Percentiles rank a stretch among this genome's conserved stretches.
Conservation (phyloP, 2,329 filamentous ascomycete species). For the Zymoseptoria crescenta region DNA sequence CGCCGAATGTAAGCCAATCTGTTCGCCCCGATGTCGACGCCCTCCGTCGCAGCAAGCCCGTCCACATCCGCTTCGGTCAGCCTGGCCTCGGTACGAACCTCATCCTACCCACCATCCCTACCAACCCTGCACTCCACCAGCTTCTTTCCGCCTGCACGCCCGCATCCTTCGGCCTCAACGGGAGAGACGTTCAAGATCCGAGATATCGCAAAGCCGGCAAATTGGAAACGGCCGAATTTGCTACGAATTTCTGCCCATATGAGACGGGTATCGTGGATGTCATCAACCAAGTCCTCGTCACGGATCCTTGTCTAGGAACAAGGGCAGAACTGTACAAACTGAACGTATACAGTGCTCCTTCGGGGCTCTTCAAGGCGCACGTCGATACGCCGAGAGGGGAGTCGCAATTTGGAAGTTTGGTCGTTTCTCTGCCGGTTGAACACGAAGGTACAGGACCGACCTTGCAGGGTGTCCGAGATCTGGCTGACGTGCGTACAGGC, state of each 20-base stretch:
- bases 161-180: constrained; percentile 42
- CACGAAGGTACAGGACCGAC: not conserved
- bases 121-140: not conserved
- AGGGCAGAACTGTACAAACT: constrained; percentile 50
- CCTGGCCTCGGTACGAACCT: constrained; percentile 1
- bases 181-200: constrained; percentile 44
- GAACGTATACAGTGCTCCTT: constrained; percentile 34
- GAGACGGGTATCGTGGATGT: constrained; percentile 44
- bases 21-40: not conserved
- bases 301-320: constrained; percentile 30
- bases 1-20: not conserved
- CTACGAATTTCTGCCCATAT: constrained; percentile 44
- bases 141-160: constrained; percentile 27
- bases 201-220: constrained; percentile 46
- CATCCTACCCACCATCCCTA: not conserved
- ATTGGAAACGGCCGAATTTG: constrained; percentile 41
- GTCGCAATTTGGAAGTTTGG: constrained; percentile 12
- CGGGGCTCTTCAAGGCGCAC: constrained; percentile 14
- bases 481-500: not conserved
- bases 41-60: not conserved
- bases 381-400: constrained; percentile 15
- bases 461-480: not conserved
- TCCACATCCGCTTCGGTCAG: constrained; percentile 1
- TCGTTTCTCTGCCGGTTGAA: constrained; percentile 11
- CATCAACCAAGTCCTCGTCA: constrained; percentile 41